Evolutionary conservation across 1,284 basidiomycete species (phyloP).

Genomic region (Wolfiporia cocos): DNA sequence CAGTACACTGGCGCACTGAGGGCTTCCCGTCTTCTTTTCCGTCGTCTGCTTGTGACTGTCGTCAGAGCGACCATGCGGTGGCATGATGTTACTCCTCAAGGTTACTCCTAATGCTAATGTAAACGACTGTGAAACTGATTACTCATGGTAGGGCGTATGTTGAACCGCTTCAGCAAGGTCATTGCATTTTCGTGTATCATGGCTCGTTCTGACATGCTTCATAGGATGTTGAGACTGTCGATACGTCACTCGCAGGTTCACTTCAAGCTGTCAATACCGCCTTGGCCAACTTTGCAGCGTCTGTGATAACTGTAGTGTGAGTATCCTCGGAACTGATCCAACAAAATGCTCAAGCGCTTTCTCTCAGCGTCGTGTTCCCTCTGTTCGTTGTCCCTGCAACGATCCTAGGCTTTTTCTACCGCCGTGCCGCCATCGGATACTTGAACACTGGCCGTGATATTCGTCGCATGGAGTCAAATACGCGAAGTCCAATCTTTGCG

Average conservation of each 20-base stretch:
- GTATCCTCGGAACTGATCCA: slow-evolving; percentile 13
- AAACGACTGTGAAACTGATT: too few relatives aligned
- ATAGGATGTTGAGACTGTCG: slow-evolving; percentile 76
- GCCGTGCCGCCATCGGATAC: slow-evolving; percentile 65
- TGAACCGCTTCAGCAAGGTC: slow-evolving; percentile 64
- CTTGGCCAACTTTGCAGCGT: slow-evolving; percentile 65
- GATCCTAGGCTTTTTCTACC: slow-evolving; percentile 59
- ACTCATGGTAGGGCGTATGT: slow-evolving; percentile 43
- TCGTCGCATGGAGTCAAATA: slow-evolving; percentile 73
- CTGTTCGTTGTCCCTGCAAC: slow-evolving; percentile 67
- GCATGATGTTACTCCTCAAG: slow-evolving; percentile 45
- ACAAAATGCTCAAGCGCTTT: slow-evolving; percentile 10
- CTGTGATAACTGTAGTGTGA: slow-evolving; percentile 57
- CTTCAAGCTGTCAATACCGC: slow-evolving; percentile 71
- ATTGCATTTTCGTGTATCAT: slow-evolving; percentile 1
- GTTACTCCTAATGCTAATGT: too few relatives aligned
- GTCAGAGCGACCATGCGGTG: slow-evolving; percentile 58
- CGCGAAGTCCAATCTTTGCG: slow-evolving; percentile 67
- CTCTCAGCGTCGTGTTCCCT: slow-evolving; percentile 55
- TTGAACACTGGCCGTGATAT: slow-evolving; percentile 74
- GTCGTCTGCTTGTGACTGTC: slow-evolving; percentile 46
- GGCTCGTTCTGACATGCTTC: background rate
- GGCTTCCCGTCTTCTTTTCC: slow-evolving; percentile 57
- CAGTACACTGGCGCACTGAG: slow-evolving; percentile 59
- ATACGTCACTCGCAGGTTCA: slow-evolving; percentile 62